Evolutionary conservation across 495 filamentous ascomycete species (phyloP).

Genomic region (Physcia stellaris): DNA sequence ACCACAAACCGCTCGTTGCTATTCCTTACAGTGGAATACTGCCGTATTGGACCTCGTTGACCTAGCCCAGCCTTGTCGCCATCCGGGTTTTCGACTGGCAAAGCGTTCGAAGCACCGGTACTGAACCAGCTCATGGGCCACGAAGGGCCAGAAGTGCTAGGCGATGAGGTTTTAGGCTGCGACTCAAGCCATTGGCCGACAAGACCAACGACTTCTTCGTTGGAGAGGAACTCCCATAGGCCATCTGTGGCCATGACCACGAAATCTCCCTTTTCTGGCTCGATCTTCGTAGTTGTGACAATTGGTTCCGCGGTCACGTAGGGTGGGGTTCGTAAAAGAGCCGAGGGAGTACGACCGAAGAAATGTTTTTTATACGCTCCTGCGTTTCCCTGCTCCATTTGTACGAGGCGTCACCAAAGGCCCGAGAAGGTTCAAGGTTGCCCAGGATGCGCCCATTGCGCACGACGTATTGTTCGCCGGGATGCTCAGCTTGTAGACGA

Average conservation of each 20-base stretch:
- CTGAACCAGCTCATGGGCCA: constrained; percentile 30
- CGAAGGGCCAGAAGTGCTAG: constrained; percentile 25
- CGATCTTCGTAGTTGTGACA: constrained; percentile 86
- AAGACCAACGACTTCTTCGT: constrained; percentile 93
- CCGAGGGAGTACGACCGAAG: constrained; percentile 63
- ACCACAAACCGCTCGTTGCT: constrained; percentile 73
- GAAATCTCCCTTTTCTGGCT: constrained; percentile 85
- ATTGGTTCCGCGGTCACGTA: constrained; percentile 97
- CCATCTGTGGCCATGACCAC: constrained; percentile 95
- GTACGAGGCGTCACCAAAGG: constrained; percentile 92
- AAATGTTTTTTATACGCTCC: constrained; percentile 67
- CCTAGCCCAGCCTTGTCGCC: constrained; percentile 36
- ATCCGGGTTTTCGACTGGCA: constrained; percentile 37
- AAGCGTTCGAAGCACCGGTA: constrained; percentile 18
- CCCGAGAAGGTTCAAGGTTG: constrained; percentile 78
- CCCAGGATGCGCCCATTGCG: constrained; percentile 82
- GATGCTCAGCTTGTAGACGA: constrained; percentile 71
- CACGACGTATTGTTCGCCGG: constrained; percentile 72
- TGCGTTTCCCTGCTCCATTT: constrained; percentile 86
- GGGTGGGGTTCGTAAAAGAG: constrained; percentile 75
- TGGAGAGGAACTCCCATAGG: constrained; percentile 98
- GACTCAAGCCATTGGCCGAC: constrained; percentile 91
- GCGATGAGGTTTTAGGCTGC: constrained; percentile 26
- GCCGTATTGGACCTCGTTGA: constrained; percentile 60
- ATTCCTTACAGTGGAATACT: constrained; percentile 58